Evolutionary conservation across 257 asterid species (phyloP).

Genomic region (Jaltomata sinuosa): DNA sequence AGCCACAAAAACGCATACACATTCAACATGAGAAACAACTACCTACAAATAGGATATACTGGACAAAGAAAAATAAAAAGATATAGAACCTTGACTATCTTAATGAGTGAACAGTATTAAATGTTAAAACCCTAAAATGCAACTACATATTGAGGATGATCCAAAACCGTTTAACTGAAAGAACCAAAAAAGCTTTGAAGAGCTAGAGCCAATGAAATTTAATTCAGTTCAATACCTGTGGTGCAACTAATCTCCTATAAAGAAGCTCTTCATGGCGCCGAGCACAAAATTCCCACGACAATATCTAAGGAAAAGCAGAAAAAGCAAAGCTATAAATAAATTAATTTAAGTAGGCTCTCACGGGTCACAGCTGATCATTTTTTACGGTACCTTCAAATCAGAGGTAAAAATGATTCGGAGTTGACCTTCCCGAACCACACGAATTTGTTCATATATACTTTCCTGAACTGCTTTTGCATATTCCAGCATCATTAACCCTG

Average conservation of each 20-base stretch:
- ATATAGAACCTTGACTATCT: not conserved
- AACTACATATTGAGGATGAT: not conserved
- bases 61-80: not conserved
- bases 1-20: not conserved
- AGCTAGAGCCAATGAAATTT: not conserved
- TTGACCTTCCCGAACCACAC: slow-evolving; percentile 96
- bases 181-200: not conserved
- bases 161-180: not conserved
- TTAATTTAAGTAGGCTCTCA: not conserved
- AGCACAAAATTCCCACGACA: slow-evolving; percentile 96
- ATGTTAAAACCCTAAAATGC: not conserved
- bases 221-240: slow-evolving; percentile 48
- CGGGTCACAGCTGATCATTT: not conserved
- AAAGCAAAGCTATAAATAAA: not conserved
- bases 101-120: not conserved
- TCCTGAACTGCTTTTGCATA: slow-evolving; percentile 94
- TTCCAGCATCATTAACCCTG: slow-evolving; percentile 95
- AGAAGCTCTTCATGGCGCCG: slow-evolving; percentile 97
- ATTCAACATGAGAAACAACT: not conserved
- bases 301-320: slow-evolving; percentile 33
- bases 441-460: slow-evolving; percentile 89
- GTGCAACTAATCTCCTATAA: slow-evolving; percentile 86
- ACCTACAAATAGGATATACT: not conserved
- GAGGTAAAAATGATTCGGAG: slow-evolving; percentile 89
- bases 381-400: slow-evolving; percentile 64